Base-by-base conservation (phyloP, 495 filamentous ascomycete genomes). In the Lasiosphaeria hispida region DNA sequence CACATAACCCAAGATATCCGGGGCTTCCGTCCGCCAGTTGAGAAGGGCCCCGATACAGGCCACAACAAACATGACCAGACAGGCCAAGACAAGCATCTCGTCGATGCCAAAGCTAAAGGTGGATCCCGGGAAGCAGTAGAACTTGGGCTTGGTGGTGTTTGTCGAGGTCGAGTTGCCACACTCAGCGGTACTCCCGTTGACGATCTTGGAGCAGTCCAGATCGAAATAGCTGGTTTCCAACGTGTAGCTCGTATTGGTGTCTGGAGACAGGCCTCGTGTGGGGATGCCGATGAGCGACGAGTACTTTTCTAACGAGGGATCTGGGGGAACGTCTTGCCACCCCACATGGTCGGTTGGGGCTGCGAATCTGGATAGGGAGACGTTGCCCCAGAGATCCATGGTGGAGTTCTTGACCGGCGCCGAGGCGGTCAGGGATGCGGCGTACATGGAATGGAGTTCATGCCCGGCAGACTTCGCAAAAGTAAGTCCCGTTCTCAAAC, bases 1-100 rank as follows among this genome's bases (percentile, higher is more conserved):
- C 15, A 48, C 19, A 14, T 48, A 48, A 10, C 45, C 45, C 19
- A 48, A 23, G 15, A 48, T 48, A 34, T 48, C 45, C 17, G 45
- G 45, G 1, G 17, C 15, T 15, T 17, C 41, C 8, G 8, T 17
- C 11, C 10, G 14, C 14, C 7, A 13, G 10, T 18, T 44, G 10
- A 44, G 10, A 14, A 44, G 14, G 7, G n/a, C 19, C 7, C 45
- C 30, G 6, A 14, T 23, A 11, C 7, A 10, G 6, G 18, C 30
- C 18, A 13, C n/a, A 10, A 11, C 18, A 11, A 48, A 23, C 45
- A 14, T 11, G 15, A 23, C 45, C 17, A 48, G 8, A 14, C 45
- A 48, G 18, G 19, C 45, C 45, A 48, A 1, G 8, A 48, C 45
- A 30, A 30, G 43, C 13, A 47, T 47, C 13, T 13, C 11, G 43